Evolutionary conservation across 2,329 filamentous ascomycete genomes (phyloP), one percentile per base, ranked within the genome.

Genomic region (Diaporthe sp.): DNA sequence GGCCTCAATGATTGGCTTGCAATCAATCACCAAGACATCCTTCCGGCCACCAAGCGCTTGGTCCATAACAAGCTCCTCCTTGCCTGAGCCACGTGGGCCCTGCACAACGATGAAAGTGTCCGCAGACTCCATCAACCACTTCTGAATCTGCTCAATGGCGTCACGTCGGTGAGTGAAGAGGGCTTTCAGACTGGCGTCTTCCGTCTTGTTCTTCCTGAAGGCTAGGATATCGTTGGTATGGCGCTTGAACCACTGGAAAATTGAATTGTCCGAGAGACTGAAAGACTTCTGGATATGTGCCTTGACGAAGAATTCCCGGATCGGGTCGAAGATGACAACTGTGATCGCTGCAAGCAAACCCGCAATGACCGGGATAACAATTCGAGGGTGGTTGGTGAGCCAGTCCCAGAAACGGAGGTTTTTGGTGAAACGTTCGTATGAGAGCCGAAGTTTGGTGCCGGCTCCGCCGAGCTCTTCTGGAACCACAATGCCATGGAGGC

Each of bases 21-120:
- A 98, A 84, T 99, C 97, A 58, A 98, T 90, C 4, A 97, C 86
- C 3, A 98, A 86, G 61, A 96, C 94, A 77, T 97, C 92, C 76
- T 91, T 92, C 58, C 93, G 91, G 10, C 91, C 91, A 77, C 93
- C 91, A 22, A 98, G 87, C 0, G 94, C 94, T 82, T 97, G 94
- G 55, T 97, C 94, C 74, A 98, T 82, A 2, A 98, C 92, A 17
- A 98, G 88, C 78, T 98, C 96, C 76, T 91, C 92, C 84, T 98
- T 98, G 1, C 96, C 97, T 0, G 95, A 97, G 9, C 96, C 97
- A 69, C 95, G 91, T 6, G 97, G 96, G 0, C 97, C 97, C 80
- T 98, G 96, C 0, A 99, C 91, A 12, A 98, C 94, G 76, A 98
- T 95, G 81, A 98, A 98, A 0, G 96, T 98, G 75, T 97, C 95